phyloP scores from a whole-genome alignment of 1,139 yeast genomes.

The Kurtzmaniella natalensis region DNA sequence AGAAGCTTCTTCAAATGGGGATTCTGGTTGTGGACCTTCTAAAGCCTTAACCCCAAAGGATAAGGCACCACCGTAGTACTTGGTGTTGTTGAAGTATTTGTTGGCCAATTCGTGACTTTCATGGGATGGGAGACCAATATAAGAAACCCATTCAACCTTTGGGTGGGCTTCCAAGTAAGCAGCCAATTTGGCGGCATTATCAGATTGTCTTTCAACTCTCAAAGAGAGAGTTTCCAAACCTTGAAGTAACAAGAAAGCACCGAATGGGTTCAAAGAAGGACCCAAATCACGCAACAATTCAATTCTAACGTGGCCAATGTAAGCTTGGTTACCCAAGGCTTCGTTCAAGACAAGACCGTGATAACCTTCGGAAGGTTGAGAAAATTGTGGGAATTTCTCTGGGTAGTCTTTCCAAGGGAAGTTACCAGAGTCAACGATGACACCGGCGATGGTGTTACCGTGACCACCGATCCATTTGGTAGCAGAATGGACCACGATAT shows the following conservation, averaged over 20 bases:
- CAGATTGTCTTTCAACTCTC: constrained; percentile 88
- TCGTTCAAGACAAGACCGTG: constrained; percentile 84
- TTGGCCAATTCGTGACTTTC: constrained; percentile 77
- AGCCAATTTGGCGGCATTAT: constrained; percentile 81
- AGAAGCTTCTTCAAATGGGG: constrained; percentile 65
- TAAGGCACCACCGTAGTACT: constrained; percentile 81
- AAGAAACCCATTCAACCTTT: constrained; percentile 82
- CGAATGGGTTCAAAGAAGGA: constrained; percentile 85
- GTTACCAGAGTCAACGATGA: constrained; percentile 81
- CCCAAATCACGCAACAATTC: constrained; percentile 92
- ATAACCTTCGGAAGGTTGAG: constrained; percentile 87
- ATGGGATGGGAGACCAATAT: constrained; percentile 85
- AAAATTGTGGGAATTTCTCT: constrained; percentile 84
- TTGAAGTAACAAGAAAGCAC: constrained; percentile 76
- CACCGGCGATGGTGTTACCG: constrained; percentile 94
- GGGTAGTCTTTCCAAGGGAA: constrained; percentile 90
- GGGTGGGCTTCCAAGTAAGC: constrained; percentile 67
- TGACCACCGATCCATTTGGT: constrained; percentile 99
- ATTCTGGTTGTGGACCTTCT: constrained; percentile 39
- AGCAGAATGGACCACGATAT: constrained; percentile 82
- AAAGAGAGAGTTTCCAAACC: constrained; percentile 93
- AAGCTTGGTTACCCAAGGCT: constrained; percentile 77
- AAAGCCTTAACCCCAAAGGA: constrained; percentile 82
- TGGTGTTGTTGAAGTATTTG: constrained; percentile 61
- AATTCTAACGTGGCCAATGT: constrained; percentile 73